Evolutionary conservation across 495 filamentous ascomycete species (phyloP).

Genomic region (Rostrohypoxylon terebratum): DNA sequence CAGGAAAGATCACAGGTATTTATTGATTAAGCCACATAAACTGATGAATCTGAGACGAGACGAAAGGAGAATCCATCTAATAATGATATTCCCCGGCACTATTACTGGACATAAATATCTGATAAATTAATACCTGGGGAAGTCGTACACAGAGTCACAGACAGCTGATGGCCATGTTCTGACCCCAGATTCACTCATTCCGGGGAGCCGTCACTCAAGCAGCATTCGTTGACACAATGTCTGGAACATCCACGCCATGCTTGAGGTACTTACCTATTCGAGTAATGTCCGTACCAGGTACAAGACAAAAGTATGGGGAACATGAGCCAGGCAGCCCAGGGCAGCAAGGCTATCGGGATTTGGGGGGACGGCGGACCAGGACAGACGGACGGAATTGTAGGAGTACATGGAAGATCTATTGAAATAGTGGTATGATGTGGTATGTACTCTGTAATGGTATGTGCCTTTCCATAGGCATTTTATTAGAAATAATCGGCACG

Average conservation of each 20-base stretch:
- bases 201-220: slow-evolving; percentile 43
- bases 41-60: slow-evolving; percentile 39
- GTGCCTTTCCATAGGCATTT: slow-evolving; percentile 27
- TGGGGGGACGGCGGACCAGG: slow-evolving; percentile 22
- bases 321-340: slow-evolving; percentile 22
- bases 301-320: slow-evolving; percentile 43
- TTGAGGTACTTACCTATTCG: slow-evolving; percentile 33
- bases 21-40: slow-evolving; percentile 39
- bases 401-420: slow-evolving; percentile 20
- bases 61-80: slow-evolving; percentile 38
- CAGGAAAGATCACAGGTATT: slow-evolving; percentile 33
- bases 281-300: slow-evolving; percentile 36
- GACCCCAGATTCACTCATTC: slow-evolving; percentile 47
- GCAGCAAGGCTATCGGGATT: slow-evolving; percentile 12
- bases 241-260: slow-evolving; percentile 14
- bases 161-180: slow-evolving; percentile 32
- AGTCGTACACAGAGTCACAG: slow-evolving; percentile 39
- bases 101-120: slow-evolving; percentile 34
- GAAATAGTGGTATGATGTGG: slow-evolving; percentile 10
- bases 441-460: slow-evolving; percentile 7
- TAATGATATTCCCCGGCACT: slow-evolving; percentile 35
- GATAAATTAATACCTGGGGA: slow-evolving; percentile 46
- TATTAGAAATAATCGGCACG: slow-evolving; percentile 22
- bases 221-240: slow-evolving; percentile 40
- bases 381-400: slow-evolving; percentile 21